Percentiles rank a stretch among this genome's conserved stretches.
Conservation (phyloP, 2,329 filamentous ascomycete genomes). For the Fusarium dimerum region DNA sequence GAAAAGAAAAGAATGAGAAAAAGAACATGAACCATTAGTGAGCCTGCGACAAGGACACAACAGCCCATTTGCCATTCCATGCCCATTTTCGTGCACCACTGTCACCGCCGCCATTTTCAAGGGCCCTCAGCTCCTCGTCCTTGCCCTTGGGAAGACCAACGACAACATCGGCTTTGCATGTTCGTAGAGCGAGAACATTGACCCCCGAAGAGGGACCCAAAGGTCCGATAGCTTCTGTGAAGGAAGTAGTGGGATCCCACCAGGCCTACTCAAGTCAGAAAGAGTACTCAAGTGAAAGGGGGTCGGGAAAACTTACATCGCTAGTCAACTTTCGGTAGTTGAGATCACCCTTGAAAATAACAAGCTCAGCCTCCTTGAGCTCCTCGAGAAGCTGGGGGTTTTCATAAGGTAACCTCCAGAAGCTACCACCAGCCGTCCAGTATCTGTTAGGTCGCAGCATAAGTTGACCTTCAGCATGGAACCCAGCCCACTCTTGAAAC, state of each 20-base stretch:
- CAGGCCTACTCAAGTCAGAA: conserved; percentile 32
- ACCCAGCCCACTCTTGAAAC: conserved; percentile 76
- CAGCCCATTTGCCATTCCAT: conserved; percentile 95
- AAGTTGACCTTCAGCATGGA: conserved; percentile 83
- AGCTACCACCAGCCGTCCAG: conserved; percentile 88
- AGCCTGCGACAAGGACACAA: conserved; percentile 60
- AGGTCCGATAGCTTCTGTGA: conserved; percentile 80
- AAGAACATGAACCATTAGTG: conserved; percentile 18
- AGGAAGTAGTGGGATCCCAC: conserved; percentile 89
- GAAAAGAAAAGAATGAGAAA: neutral
- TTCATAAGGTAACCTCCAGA: conserved; percentile 77
- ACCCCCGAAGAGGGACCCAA: conserved; percentile 80
- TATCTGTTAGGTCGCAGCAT: conserved; percentile 82
- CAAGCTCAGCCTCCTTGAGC: conserved; percentile 78
- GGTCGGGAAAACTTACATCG: conserved; percentile 62
- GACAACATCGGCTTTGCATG: conserved; percentile 95
- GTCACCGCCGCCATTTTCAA: conserved; percentile 71
- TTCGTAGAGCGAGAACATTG: conserved; percentile 83
- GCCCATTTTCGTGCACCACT: conserved; percentile 79
- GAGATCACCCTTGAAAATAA: conserved; percentile 95
- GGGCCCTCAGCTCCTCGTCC: conserved; percentile 75
- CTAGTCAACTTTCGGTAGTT: conserved; percentile 93
- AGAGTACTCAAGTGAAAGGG: neutral
- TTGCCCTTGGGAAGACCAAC: conserved; percentile 81
- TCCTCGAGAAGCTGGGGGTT: conserved; percentile 73